phyloP scores from a whole-genome alignment of 2,329 filamentous ascomycete genomes.

The Shiraia bambusicola region DNA sequence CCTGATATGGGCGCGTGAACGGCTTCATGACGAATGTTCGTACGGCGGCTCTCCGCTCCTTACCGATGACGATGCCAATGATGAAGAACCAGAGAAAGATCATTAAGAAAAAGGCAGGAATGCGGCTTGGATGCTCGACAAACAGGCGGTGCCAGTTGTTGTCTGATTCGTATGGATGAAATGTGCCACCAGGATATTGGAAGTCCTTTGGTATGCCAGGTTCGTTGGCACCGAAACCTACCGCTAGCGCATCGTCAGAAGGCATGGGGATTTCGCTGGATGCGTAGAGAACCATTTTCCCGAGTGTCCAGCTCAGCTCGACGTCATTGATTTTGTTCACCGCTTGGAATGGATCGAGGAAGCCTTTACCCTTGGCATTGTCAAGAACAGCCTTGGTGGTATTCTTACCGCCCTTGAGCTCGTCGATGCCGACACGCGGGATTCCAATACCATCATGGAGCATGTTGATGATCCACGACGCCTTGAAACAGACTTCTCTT shows the following conservation, averaged over 20 bases:
- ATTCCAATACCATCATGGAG: slow-evolving; percentile 95
- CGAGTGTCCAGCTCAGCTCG: slow-evolving; percentile 95
- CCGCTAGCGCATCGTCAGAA: slow-evolving; percentile 64
- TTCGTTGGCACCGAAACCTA: slow-evolving; percentile 91
- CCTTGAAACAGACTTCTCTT: slow-evolving; percentile 92
- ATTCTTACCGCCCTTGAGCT: slow-evolving; percentile 61
- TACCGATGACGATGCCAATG: slow-evolving; percentile 74
- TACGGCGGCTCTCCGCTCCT: slow-evolving; percentile 66
- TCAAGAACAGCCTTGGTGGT: slow-evolving; percentile 70
- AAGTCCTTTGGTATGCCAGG: slow-evolving; percentile 71
- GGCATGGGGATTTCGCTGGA: slow-evolving; percentile 78
- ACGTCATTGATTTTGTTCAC: slow-evolving; percentile 88
- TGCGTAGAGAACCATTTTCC: slow-evolving; percentile 94
- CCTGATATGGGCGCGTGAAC: slow-evolving; percentile 44
- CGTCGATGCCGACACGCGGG: slow-evolving; percentile 78
- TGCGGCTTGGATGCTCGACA: slow-evolving; percentile 63
- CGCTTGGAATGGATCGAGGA: slow-evolving; percentile 83
- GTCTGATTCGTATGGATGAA: slow-evolving; percentile 52
- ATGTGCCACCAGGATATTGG: slow-evolving; percentile 68
- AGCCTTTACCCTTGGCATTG: slow-evolving; percentile 71
- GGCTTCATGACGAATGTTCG: slow-evolving; percentile 58
- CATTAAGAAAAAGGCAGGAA: slow-evolving; percentile 76
- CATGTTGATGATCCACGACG: slow-evolving; percentile 95
- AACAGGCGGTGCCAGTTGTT: slow-evolving; percentile 62
- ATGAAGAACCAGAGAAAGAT: slow-evolving; percentile 70